Evolutionary conservation across 2,329 filamentous ascomycete species (phyloP).

Genomic region (Pseudogymnoascus sp.): DNA sequence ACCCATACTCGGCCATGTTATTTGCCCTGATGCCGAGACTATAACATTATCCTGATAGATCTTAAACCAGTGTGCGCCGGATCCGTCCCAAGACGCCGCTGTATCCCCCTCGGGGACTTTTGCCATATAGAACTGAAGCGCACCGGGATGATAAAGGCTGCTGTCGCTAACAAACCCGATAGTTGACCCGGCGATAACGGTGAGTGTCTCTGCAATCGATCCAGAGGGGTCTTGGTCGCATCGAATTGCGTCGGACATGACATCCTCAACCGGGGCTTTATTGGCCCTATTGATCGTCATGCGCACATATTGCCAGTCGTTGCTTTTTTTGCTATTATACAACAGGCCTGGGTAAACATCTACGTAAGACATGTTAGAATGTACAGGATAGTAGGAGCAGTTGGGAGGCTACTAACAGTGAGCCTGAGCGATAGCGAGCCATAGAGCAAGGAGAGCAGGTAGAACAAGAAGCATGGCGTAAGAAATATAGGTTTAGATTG

Average conservation of each 20-base stretch:
- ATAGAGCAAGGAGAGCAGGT: neutral
- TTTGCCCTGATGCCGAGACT: slow-evolving; percentile 14
- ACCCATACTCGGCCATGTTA: slow-evolving; percentile 24
- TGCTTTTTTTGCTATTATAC: neutral
- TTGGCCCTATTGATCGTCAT: neutral
- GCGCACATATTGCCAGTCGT: neutral
- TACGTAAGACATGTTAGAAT: neutral
- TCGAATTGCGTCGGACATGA: slow-evolving; percentile 33
- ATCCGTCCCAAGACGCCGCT: neutral
- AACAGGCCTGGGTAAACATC: neutral
- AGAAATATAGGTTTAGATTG: neutral
- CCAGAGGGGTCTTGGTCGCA: slow-evolving; percentile 27
- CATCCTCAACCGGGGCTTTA: slow-evolving; percentile 7
- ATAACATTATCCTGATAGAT: slow-evolving; percentile 20
- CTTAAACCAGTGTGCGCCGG: slow-evolving; percentile 24
- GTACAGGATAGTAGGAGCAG: neutral
- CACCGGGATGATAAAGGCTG: slow-evolving; percentile 17
- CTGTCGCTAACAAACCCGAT: neutral
- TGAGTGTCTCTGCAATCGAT: neutral
- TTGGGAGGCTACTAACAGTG: neutral
- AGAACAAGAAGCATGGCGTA: neutral
- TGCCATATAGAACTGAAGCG: slow-evolving; percentile 13
- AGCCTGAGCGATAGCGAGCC: neutral
- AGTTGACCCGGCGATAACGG: neutral
- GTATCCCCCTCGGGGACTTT: neutral